These are phyloP conservation scores for Didymella glomerata DNA, from an alignment of 2,329 filamentous ascomycete genomes.

Conservation along the genomic window DNA sequence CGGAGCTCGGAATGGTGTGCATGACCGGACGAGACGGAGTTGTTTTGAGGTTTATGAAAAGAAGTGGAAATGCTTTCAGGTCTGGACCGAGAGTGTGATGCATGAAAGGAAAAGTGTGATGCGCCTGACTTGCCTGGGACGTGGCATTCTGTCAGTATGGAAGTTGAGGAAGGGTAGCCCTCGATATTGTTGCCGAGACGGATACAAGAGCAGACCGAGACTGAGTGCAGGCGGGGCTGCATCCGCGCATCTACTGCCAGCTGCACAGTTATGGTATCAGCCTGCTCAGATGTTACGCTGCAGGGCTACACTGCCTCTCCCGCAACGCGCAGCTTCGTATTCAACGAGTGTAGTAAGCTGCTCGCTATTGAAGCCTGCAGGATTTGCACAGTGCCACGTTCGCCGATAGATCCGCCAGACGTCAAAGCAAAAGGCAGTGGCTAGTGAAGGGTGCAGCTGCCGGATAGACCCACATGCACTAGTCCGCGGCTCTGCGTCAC, in stretches of 20 bases:
- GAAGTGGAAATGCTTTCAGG: conserved; percentile 7
- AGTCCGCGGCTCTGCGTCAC: conserved; percentile 18
- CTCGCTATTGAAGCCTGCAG: not conserved
- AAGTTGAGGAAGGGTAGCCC: not conserved
- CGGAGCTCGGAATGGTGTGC: conserved; percentile 16
- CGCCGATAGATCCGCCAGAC: conserved; percentile 3
- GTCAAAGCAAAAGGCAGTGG: conserved; percentile 3
- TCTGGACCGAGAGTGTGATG: conserved; percentile 11
- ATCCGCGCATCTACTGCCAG: conserved; percentile 6
- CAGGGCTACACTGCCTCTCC: conserved; percentile 10
- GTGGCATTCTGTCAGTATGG: not conserved
- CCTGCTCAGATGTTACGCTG: conserved; percentile 13
- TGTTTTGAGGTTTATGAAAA: conserved; percentile 11
- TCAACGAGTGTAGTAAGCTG: not conserved
- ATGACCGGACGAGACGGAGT: conserved; percentile 30
- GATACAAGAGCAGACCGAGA: conserved; percentile 22
- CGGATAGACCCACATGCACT: conserved; percentile 17
- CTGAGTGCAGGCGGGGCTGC: conserved; percentile 17
- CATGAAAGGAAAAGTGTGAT: conserved; percentile 3
- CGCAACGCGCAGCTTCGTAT: conserved; percentile 1
- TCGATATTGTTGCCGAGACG: conserved; percentile 25
- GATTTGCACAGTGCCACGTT: conserved; percentile 1
- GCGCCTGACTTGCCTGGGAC: conserved; percentile 1
- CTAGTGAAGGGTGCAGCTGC: not conserved
- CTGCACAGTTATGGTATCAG: conserved; percentile 21